Evolutionary conservation across 2,329 filamentous ascomycete genomes (phyloP).

Genomic region (Dothistroma septosporum): DNA sequence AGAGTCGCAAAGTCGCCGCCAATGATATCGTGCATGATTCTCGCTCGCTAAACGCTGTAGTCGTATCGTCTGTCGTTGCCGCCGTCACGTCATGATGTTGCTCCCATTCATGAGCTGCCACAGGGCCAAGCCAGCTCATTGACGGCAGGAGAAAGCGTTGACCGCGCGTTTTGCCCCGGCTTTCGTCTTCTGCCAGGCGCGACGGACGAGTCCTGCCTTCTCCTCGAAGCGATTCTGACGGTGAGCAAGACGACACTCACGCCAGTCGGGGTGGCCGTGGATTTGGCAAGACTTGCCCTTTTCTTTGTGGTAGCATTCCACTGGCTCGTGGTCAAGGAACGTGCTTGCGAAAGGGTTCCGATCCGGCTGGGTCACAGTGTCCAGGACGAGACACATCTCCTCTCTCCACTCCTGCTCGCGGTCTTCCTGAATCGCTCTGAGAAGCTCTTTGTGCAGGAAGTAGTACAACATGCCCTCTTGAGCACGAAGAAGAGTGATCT

Average conservation of each 20-base stretch:
- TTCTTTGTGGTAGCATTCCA: constrained; percentile 9
- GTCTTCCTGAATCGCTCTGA: constrained; percentile 6
- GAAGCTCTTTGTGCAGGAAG: constrained; percentile 7
- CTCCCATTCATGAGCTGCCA: not conserved
- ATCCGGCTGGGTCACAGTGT: constrained; percentile 2
- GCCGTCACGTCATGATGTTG: not conserved
- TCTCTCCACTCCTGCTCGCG: constrained; percentile 5
- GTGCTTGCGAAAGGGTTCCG: constrained; percentile 5
- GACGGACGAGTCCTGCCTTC: constrained; percentile 4
- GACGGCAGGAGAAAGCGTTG: not conserved
- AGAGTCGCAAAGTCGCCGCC: not conserved
- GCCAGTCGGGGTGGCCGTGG: constrained; percentile 17
- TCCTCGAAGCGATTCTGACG: not conserved
- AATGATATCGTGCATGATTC: not conserved
- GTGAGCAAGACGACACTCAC: constrained; percentile 10
- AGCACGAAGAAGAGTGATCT: constrained; percentile 16
- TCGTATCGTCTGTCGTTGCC: not conserved
- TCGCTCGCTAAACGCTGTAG: constrained; percentile 2
- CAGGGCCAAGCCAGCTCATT: not conserved
- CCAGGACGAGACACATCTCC: constrained; percentile 2
- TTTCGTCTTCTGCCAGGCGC: not conserved
- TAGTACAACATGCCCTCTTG: constrained; percentile 1
- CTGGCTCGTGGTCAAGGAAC: constrained; percentile 8
- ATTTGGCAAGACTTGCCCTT: constrained; percentile 10
- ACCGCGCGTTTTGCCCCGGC: not conserved